These are phyloP conservation scores for Solanum habrochaites DNA, from an alignment of 257 asterid genomes.

Conservation along the genomic window DNA sequence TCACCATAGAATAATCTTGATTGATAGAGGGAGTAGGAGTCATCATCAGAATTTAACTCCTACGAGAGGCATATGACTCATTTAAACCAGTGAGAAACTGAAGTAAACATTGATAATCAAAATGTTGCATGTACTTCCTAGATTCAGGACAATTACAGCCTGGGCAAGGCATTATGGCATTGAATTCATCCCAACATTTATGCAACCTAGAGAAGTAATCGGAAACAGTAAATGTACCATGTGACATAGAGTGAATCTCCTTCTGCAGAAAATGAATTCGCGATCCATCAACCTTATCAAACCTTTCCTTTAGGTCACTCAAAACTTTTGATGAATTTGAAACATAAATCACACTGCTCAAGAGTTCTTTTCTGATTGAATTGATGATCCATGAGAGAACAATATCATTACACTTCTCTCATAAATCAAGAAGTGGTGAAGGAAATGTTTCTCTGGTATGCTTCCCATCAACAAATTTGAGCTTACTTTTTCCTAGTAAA, in stretches of 20 bases:
- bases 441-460: not conserved
- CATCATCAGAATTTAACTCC: no score
- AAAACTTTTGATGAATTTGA: not conserved
- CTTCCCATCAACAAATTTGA: not conserved
- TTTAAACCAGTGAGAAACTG: not conserved
- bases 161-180: not conserved
- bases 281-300: not conserved
- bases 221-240: not conserved
- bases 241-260: not conserved
- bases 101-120: no score
- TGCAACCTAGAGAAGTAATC: not conserved
- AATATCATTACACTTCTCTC: not conserved
- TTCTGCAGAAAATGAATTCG: not conserved
- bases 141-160: not conserved
- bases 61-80: no score
- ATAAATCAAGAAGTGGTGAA: not conserved
- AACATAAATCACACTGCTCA: not conserved
- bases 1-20: no score
- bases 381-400: not conserved
- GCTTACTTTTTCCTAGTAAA: not conserved
- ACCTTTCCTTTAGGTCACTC: not conserved
- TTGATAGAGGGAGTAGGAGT: no score
- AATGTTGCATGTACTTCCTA: not conserved
- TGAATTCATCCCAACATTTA: not conserved
- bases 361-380: not conserved